Percentiles rank a stretch among this genome's conserved stretches.
These are phyloP conservation scores for Linderina pennispora DNA, from an alignment of 192 early-diverging fungal species.

Conservation along the genomic window DNA sequence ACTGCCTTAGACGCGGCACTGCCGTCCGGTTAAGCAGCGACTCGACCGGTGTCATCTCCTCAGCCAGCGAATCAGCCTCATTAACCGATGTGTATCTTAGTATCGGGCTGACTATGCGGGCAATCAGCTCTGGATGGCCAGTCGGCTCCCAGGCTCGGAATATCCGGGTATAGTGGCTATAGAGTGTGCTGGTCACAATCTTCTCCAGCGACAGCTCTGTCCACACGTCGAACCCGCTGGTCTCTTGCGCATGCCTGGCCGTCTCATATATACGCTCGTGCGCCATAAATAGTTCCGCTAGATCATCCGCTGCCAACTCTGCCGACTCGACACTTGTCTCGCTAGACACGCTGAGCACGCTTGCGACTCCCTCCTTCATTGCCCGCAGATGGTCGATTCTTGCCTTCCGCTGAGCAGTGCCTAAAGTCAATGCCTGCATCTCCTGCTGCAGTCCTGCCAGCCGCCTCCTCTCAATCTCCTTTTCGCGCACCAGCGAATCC, in stretches of 20 bases:
- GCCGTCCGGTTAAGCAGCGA: conserved; percentile 21
- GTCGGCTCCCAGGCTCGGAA: conserved; percentile 22
- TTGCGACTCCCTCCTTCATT: conserved; percentile 9
- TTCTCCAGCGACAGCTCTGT: conserved; percentile 29
- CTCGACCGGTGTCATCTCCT: conserved; percentile 26
- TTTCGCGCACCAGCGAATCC: conserved; percentile 21
- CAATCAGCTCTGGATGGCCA: conserved; percentile 2
- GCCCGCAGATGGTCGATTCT: conserved; percentile 13
- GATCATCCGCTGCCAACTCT: background rate
- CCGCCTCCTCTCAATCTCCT: background rate
- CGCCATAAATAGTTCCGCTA: conserved; percentile 7
- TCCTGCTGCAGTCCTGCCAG: background rate
- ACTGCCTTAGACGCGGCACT: conserved; percentile 28
- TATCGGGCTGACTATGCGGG: conserved; percentile 13
- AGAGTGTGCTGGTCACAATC: conserved; percentile 11
- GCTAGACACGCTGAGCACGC: background rate
- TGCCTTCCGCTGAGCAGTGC: conserved; percentile 4
- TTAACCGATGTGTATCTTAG: conserved; percentile 1
- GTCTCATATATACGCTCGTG: conserved; percentile 6
- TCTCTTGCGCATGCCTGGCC: conserved; percentile 3
- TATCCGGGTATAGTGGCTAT: conserved; percentile 5
- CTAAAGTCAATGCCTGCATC: conserved; percentile 4
- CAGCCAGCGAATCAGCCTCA: background rate
- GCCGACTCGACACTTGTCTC: background rate
- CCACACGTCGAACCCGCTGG: conserved; percentile 29